Percentiles rank a stretch among this genome's conserved stretches.
Evolutionary conservation across 345 rosid species (phyloP).

Genomic region (Cochlearia excelsa): DNA sequence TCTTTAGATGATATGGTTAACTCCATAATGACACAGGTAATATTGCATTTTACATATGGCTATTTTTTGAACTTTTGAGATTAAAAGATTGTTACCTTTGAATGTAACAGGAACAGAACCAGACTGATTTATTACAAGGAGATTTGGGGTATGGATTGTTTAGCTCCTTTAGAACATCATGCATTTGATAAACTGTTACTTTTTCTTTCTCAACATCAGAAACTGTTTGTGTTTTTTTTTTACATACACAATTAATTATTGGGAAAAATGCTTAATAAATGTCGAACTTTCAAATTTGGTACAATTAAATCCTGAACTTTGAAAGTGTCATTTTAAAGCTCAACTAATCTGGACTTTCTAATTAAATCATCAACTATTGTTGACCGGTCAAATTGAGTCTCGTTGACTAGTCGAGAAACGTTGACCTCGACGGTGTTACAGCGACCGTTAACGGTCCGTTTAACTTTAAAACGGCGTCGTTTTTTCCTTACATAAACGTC

Average conservation of each 20-base stretch:
- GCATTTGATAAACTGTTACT: constrained; percentile 32
- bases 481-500: no score
- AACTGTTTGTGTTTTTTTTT: not conserved
- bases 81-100: constrained; percentile 1
- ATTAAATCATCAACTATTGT: no score
- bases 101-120: constrained; percentile 51
- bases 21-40: constrained; percentile 52
- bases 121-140: constrained; percentile 35
- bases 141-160: constrained; percentile 42
- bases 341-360: no score
- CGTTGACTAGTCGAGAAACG: no score
- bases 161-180: constrained; percentile 43
- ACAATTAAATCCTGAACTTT: no score
- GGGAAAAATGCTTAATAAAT: no score
- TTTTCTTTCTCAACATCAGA: constrained; percentile 21
- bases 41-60: not conserved
- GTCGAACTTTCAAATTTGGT: no score
- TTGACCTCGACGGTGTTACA: no score
- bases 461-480: no score
- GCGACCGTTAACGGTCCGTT: no score
- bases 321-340: no score
- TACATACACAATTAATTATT: constrained; percentile 20
- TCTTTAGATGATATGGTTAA: constrained; percentile 57
- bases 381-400: no score
- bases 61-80: not conserved